Evolutionary conservation across 2,329 filamentous ascomycete species (phyloP).

Genomic region (Claviceps sp.): DNA sequence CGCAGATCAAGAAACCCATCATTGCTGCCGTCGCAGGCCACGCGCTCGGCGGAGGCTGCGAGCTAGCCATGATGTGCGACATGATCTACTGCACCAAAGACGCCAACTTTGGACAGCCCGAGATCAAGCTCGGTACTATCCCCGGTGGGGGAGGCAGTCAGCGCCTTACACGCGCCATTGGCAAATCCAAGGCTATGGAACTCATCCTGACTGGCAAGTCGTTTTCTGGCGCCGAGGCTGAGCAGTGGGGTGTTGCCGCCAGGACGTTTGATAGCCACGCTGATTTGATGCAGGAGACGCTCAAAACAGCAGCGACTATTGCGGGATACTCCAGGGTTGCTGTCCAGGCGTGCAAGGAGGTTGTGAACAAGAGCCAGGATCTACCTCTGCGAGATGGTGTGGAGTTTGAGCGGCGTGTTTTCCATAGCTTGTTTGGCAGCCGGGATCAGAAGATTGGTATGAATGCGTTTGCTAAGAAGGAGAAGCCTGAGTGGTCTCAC

Average conservation of each 20-base stretch:
- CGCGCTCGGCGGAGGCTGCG: slow-evolving; percentile 87
- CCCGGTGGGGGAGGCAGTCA: slow-evolving; percentile 89
- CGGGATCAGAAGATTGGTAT: slow-evolving; percentile 95
- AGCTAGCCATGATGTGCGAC: slow-evolving; percentile 95
- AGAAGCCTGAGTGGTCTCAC: slow-evolving; percentile 81
- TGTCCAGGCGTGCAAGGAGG: slow-evolving; percentile 83
- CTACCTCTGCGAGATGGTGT: slow-evolving; percentile 76
- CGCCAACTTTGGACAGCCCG: slow-evolving; percentile 91
- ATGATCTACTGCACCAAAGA: slow-evolving; percentile 77
- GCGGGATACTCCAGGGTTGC: slow-evolving; percentile 78
- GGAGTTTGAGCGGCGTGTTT: slow-evolving; percentile 85
- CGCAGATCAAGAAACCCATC: slow-evolving; percentile 79
- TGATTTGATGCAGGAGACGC: slow-evolving; percentile 64
- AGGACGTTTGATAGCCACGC: slow-evolving; percentile 68
- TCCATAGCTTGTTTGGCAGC: slow-evolving; percentile 86
- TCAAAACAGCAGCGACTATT: slow-evolving; percentile 80
- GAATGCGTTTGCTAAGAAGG: slow-evolving; percentile 91
- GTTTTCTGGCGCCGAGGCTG: slow-evolving; percentile 74
- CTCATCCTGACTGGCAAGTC: slow-evolving; percentile 75
- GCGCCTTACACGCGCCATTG: slow-evolving; percentile 68
- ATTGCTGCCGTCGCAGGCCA: slow-evolving; percentile 91
- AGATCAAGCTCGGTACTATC: slow-evolving; percentile 89
- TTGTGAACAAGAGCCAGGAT: slow-evolving; percentile 98
- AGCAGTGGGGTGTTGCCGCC: slow-evolving; percentile 80
- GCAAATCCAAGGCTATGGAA: slow-evolving; percentile 83